phyloP scores from a whole-genome alignment of 305 asterid species.

The Solanum aculeatissimum region DNA sequence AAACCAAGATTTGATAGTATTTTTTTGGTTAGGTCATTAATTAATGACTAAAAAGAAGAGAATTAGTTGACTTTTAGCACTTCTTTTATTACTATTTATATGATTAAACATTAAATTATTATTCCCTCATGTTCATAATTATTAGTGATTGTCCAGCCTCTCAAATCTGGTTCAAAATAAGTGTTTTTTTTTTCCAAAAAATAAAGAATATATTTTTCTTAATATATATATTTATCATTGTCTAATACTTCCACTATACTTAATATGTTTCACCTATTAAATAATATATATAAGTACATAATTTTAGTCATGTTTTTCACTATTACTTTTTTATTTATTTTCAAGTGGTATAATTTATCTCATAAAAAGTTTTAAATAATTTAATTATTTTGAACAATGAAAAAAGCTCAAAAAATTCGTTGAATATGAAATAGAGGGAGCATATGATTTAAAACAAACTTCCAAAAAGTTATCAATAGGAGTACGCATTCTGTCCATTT shows the following conservation, averaged over 20 bases:
- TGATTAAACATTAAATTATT: background rate
- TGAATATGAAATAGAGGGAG: too few species aligned
- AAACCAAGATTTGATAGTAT: background rate
- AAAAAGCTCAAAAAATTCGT: too few species aligned
- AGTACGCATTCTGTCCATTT: too few species aligned
- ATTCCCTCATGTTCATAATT: background rate
- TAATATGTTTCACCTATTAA: too few species aligned
- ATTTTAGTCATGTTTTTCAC: too few species aligned
- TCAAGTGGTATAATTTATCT: too few species aligned
- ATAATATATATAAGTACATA: too few species aligned
- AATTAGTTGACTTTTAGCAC: slow-evolving; percentile 8
- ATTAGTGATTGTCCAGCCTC: background rate
- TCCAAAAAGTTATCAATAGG: background rate
- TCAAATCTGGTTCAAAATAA: background rate
- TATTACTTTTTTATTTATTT: too few species aligned
- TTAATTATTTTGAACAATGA: too few species aligned
- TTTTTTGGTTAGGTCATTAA: background rate
- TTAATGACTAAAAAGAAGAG: background rate
- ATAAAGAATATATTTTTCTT: background rate
- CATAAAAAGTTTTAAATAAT: too few species aligned
- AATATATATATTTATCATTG: background rate
- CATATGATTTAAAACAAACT: background rate
- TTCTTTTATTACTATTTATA: background rate
- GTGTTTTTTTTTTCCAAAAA: background rate
- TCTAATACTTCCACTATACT: background rate